These are phyloP conservation scores for Neoboletus magnificus DNA, from an alignment of 768 basidiomycete genomes.

Conservation along the genomic window DNA sequence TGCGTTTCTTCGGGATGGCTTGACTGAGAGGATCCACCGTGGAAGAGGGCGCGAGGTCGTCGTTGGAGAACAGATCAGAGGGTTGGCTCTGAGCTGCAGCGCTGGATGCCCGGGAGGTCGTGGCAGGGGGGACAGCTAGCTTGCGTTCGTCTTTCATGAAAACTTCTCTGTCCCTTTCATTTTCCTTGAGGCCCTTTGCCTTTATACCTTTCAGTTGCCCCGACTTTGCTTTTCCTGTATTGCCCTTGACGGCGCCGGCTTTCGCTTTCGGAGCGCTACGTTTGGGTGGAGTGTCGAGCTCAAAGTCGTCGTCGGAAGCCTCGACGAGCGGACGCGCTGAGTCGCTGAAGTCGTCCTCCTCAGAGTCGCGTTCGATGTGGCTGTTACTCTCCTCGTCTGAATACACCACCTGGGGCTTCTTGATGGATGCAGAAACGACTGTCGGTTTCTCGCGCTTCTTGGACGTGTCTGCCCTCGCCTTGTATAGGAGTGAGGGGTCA, in stretches of 20 bases:
- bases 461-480: background rate
- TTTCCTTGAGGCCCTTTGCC: slow-evolving; percentile 30
- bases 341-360: slow-evolving; percentile 27
- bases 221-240: slow-evolving; percentile 20
- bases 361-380: slow-evolving; percentile 23
- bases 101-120: slow-evolving; percentile 26
- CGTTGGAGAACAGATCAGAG: slow-evolving; percentile 32
- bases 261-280: slow-evolving; percentile 24
- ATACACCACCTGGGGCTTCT: slow-evolving; percentile 19
- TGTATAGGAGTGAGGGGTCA: slow-evolving; percentile 1
- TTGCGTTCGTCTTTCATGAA: slow-evolving; percentile 43
- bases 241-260: slow-evolving; percentile 23
- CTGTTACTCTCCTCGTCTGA: slow-evolving; percentile 31
- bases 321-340: slow-evolving; percentile 23
- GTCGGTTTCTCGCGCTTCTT: slow-evolving; percentile 20
- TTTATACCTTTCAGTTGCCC: slow-evolving; percentile 21
- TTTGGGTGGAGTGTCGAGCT: slow-evolving; percentile 20
- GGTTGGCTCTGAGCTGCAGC: slow-evolving; percentile 33
- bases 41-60: slow-evolving; percentile 13
- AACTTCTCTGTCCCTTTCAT: slow-evolving; percentile 35
- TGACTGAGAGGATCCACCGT: slow-evolving; percentile 16
- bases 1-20: slow-evolving; percentile 52
- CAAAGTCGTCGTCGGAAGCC: slow-evolving; percentile 27
- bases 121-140: slow-evolving; percentile 12
- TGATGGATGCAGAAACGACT: slow-evolving; percentile 11